A percentile compares a stretch with the other conserved stretches of the same genome.
Evolutionary conservation across 352 stramenopile genomes (phyloP).

Genomic region (Phytophthora kernoviae): DNA sequence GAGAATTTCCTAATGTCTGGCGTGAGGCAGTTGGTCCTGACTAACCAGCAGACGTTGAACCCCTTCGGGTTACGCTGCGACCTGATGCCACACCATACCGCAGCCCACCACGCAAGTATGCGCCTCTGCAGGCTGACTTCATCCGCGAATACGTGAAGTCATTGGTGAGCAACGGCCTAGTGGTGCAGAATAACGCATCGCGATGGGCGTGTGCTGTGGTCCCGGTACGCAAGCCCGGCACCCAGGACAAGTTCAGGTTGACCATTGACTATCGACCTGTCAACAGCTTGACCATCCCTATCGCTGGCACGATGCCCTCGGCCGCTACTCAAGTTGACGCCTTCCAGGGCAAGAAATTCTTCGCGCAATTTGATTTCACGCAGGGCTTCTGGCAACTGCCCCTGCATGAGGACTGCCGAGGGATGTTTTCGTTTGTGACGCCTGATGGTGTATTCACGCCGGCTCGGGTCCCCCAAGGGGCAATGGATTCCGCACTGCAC

Average conservation of each 20-base stretch:
- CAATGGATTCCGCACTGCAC: constrained; percentile 4
- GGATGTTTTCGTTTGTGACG: constrained; percentile 25
- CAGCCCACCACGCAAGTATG: constrained; percentile 10
- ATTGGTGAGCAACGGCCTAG: constrained; percentile 1
- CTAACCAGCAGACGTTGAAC: neutral
- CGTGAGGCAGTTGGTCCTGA: neutral
- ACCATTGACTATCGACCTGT: constrained; percentile 13
- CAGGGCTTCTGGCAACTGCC: constrained; percentile 29
- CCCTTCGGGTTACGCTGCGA: neutral
- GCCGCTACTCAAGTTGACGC: neutral
- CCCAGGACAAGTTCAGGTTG: neutral
- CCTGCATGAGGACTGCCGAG: constrained; percentile 10
- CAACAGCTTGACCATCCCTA: constrained; percentile 8
- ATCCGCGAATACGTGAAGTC: constrained; percentile 6
- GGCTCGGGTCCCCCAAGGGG: constrained; percentile 2
- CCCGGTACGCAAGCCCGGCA: neutral
- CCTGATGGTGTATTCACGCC: constrained; percentile 20
- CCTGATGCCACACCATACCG: neutral
- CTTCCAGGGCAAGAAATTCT: constrained; percentile 5
- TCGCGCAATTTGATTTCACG: constrained; percentile 15
- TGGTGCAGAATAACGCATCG: constrained; percentile 4
- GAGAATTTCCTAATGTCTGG: neutral
- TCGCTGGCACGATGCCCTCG: constrained; percentile 15
- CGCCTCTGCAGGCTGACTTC: constrained; percentile 8
- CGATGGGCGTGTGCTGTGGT: constrained; percentile 7